Conservation (phyloP, 371 early-diverging fungal species). For the Syncephalastrum monosporum region DNA sequence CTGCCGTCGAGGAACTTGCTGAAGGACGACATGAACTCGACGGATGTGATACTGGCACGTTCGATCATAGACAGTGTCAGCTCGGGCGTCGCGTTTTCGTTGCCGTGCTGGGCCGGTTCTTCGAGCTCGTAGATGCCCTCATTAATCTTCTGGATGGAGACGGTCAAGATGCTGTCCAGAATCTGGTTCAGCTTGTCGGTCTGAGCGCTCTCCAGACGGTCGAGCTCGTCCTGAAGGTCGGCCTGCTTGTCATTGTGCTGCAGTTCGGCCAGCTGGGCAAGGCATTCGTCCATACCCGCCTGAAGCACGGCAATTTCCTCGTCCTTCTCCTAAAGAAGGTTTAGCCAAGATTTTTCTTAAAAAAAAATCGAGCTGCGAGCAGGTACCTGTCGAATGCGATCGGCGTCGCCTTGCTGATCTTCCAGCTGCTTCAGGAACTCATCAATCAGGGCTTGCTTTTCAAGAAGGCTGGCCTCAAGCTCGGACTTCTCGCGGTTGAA, state of each 20-base stretch:
- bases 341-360: background rate
- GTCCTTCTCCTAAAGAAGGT: conserved; percentile 60
- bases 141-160: conserved; percentile 84
- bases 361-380: background rate
- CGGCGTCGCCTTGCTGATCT: conserved; percentile 68
- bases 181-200: conserved; percentile 76
- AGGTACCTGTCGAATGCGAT: conserved; percentile 54
- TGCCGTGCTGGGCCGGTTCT: conserved; percentile 77
- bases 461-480: conserved; percentile 63
- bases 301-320: conserved; percentile 90
- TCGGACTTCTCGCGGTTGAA: conserved; percentile 84
- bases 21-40: conserved; percentile 77
- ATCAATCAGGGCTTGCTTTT: conserved; percentile 52
- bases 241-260: conserved; percentile 64
- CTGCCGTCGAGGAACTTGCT: conserved; percentile 76
- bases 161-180: conserved; percentile 85
- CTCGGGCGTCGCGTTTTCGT: conserved; percentile 88
- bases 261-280: conserved; percentile 78
- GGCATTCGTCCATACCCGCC: conserved; percentile 94
- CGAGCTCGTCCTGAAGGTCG: conserved; percentile 66
- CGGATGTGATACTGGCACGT: conserved; percentile 74
- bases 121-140: conserved; percentile 87
- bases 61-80: conserved; percentile 90
- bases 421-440: conserved; percentile 68
- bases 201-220: conserved; percentile 65